These are phyloP conservation scores for Suhomyces sp. DNA, from an alignment of 805 yeast genomes.

Conservation along the genomic window DNA sequence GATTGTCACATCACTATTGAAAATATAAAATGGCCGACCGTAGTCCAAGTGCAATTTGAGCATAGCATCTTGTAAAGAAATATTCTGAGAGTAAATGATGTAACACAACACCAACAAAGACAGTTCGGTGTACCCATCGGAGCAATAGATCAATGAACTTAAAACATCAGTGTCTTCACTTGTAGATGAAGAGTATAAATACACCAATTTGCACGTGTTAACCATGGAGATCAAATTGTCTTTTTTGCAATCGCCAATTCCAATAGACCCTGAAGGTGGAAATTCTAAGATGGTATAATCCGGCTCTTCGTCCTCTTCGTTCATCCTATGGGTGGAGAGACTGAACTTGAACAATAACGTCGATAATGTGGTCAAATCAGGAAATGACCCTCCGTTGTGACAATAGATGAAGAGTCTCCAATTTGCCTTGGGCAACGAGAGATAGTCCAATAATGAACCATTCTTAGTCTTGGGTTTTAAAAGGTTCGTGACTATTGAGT, in stretches of 20 bases:
- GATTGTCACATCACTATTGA: constrained; percentile 70
- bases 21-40: constrained; percentile 81
- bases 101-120: constrained; percentile 72
- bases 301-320: constrained; percentile 17
- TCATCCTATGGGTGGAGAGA: constrained; percentile 23
- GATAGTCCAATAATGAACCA: constrained; percentile 12
- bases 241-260: constrained; percentile 66
- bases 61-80: constrained; percentile 63
- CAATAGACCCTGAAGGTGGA: constrained; percentile 84
- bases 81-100: constrained; percentile 64
- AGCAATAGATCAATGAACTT: constrained; percentile 66
- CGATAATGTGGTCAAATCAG: constrained; percentile 40
- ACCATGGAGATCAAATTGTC: constrained; percentile 63
- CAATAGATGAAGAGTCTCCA: constrained; percentile 61
- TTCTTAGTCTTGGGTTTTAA: constrained; percentile 5
- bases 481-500: constrained; percentile 45
- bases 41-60: constrained; percentile 58
- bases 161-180: constrained; percentile 33
- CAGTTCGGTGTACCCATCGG: constrained; percentile 92
- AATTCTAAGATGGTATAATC: constrained; percentile 47
- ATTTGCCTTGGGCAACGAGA: constrained; percentile 49
- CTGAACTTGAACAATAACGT: constrained; percentile 33
- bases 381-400: constrained; percentile 58
- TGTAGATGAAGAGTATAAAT: constrained; percentile 32
- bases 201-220: constrained; percentile 67